phyloP scores from a whole-genome alignment of 73 alveolate genomes.

The Paramecium sexaurelia region DNA sequence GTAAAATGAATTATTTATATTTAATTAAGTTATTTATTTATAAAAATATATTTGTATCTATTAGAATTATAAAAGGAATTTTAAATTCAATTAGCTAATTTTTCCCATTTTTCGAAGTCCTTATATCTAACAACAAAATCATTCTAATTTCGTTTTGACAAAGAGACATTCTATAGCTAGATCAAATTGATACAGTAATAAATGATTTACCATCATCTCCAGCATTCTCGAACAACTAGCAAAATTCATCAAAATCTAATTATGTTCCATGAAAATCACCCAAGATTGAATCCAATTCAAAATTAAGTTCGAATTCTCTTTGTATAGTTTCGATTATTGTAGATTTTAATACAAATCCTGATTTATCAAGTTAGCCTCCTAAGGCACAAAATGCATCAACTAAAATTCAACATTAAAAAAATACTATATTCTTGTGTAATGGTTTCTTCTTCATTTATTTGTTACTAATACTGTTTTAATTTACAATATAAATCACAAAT shows the following conservation, averaged over 20 bases:
- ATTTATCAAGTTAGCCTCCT: constrained; percentile 74
- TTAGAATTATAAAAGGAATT: background rate
- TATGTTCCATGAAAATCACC: constrained; percentile 70
- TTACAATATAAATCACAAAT: constrained; percentile 39
- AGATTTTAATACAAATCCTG: constrained; percentile 70
- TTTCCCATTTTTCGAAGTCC: constrained; percentile 50
- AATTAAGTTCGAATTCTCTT: constrained; percentile 73
- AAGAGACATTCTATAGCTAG: background rate
- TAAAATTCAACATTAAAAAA: background rate
- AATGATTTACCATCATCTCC: constrained; percentile 61
- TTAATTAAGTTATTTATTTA: background rate
- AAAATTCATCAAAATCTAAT: constrained; percentile 42
- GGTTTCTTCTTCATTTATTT: constrained; percentile 36
- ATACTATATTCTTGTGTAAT: constrained; percentile 49
- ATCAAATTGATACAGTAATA: constrained; percentile 49
- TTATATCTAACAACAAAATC: constrained; percentile 28
- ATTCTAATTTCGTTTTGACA: background rate
- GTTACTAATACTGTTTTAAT: background rate
- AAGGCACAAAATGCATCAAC: constrained; percentile 82
- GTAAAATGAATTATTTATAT: too few species aligned
- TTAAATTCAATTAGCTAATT: background rate
- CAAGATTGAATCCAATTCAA: constrained; percentile 76
- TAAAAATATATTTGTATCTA: background rate
- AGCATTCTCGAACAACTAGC: constrained; percentile 32
- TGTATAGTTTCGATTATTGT: constrained; percentile 68